Conservation (phyloP, 2,329 filamentous ascomycete species). For the Ilyonectria destructans region DNA sequence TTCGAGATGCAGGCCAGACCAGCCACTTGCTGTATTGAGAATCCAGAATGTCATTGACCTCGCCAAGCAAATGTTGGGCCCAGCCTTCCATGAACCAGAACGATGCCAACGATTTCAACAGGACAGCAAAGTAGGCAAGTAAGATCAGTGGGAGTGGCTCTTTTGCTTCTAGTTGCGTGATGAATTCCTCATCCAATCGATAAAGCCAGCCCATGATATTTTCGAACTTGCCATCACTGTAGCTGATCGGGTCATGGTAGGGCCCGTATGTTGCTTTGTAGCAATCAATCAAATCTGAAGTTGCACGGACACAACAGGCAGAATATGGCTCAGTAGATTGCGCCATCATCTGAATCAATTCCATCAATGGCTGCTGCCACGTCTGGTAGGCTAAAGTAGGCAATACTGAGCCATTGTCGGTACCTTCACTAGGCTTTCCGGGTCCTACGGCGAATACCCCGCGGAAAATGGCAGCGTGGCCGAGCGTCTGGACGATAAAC, state of each 20-base stretch:
- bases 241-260: background rate
- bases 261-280: constrained; percentile 4
- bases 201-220: constrained; percentile 22
- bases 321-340: background rate
- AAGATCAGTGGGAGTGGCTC: constrained; percentile 8
- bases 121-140: constrained; percentile 13
- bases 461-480: constrained; percentile 4
- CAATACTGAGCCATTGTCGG: background rate
- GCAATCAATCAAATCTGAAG: background rate
- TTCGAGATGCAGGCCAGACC: constrained; percentile 1
- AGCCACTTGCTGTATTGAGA: constrained; percentile 10
- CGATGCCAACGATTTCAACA: constrained; percentile 12
- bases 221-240: background rate
- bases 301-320: background rate
- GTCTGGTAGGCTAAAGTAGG: background rate
- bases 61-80: constrained; percentile 10
- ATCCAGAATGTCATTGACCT: constrained; percentile 10
- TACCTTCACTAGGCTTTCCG: background rate
- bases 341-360: constrained; percentile 15
- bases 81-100: constrained; percentile 22
- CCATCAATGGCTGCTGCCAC: constrained; percentile 10
- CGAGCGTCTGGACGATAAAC: constrained; percentile 3
- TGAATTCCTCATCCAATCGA: constrained; percentile 2
- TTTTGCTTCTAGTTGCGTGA: background rate
- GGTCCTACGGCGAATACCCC: background rate